Evolutionary conservation across 768 basidiomycete species (phyloP).

Genomic region (Bullera alba): DNA sequence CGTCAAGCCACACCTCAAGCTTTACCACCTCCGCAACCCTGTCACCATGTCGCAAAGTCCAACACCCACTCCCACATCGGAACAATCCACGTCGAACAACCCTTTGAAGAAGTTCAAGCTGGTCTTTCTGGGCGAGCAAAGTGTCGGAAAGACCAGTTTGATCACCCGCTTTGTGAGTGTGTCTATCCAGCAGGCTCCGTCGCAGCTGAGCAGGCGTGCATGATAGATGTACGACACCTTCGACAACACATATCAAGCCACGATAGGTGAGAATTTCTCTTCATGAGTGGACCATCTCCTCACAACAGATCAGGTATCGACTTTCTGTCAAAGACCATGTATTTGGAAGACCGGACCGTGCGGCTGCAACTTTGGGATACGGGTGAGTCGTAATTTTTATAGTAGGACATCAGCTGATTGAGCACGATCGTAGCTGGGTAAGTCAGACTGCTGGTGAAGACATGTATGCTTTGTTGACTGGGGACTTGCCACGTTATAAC

Average conservation of each 20-base stretch:
- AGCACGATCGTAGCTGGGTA: background rate
- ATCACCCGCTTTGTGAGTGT: conserved; percentile 70
- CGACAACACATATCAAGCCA: conserved; percentile 82
- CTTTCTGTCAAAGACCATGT: conserved; percentile 99
- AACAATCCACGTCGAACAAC: background rate
- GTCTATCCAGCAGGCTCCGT: background rate
- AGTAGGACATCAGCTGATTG: too few species aligned
- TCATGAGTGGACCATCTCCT: background rate
- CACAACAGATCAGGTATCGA: conserved; percentile 82
- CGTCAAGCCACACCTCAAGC: too few species aligned
- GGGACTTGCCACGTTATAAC: too few species aligned
- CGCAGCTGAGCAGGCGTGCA: conserved; percentile 2
- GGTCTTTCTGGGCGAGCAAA: conserved; percentile 91
- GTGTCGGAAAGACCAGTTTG: conserved; percentile 95
- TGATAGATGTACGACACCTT: conserved; percentile 99
- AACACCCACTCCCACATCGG: background rate
- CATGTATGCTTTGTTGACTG: too few species aligned
- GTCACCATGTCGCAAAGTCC: too few species aligned
- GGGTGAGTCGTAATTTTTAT: too few species aligned
- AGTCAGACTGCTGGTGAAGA: background rate
- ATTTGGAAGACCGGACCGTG: conserved; percentile 95
- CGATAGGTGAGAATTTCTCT: conserved; percentile 32
- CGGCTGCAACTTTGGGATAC: conserved; percentile 98
- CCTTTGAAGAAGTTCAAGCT: conserved; percentile 81
- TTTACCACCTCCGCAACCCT: too few species aligned